Conservation (phyloP, 1,284 basidiomycete species). For the Taiwanofungus camphoratus region DNA sequence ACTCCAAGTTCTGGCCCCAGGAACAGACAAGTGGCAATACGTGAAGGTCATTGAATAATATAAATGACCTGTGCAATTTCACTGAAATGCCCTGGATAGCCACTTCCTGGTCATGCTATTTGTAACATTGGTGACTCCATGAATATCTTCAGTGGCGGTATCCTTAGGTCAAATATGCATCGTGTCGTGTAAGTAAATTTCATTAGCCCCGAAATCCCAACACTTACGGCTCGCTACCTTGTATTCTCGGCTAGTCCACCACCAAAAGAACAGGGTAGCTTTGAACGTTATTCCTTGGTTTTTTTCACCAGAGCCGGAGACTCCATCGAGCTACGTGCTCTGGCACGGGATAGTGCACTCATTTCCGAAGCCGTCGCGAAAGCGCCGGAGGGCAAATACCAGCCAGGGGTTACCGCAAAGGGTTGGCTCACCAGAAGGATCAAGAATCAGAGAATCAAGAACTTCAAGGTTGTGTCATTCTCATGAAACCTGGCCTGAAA, state of each 20-base stretch:
- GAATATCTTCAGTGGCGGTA: constrained; percentile 30
- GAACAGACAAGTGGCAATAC: constrained; percentile 58
- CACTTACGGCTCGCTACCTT: background rate
- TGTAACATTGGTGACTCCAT: constrained; percentile 32
- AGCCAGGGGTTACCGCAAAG: constrained; percentile 16
- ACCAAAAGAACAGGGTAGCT: constrained; percentile 22
- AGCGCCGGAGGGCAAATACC: constrained; percentile 10
- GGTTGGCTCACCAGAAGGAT: constrained; percentile 22
- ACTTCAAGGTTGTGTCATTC: constrained; percentile 12
- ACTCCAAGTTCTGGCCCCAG: constrained; percentile 59
- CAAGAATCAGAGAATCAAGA: constrained; percentile 17
- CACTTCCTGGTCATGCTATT: constrained; percentile 22
- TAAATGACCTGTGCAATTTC: background rate
- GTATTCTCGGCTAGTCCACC: constrained; percentile 17
- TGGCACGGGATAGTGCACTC: constrained; percentile 13
- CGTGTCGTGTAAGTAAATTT: constrained; percentile 22
- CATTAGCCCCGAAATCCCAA: background rate
- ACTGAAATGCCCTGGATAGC: constrained; percentile 7
- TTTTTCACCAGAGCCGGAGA: constrained; percentile 30
- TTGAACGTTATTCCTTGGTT: constrained; percentile 27
- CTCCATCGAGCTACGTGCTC: constrained; percentile 16
- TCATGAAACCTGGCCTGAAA: background rate
- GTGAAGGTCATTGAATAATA: constrained; percentile 38
- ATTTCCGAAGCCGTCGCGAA: constrained; percentile 17
- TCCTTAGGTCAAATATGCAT: constrained; percentile 28